These are phyloP conservation scores for Kodamaea kaohsiungensis DNA, from an alignment of 805 yeast genomes.

Conservation along the genomic window DNA sequence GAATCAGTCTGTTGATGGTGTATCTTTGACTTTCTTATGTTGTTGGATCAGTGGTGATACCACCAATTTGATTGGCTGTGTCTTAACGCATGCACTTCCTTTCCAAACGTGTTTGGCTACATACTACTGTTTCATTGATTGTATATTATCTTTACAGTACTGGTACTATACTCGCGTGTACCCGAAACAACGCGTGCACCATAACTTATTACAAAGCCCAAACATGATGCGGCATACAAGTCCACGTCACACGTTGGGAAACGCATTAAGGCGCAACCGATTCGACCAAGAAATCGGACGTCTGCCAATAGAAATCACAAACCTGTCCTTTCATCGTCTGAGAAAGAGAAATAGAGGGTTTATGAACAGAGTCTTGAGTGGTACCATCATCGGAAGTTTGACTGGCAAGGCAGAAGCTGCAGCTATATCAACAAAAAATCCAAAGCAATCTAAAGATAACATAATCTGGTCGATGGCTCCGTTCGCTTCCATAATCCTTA, in stretches of 20 bases:
- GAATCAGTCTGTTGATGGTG: constrained; percentile 38
- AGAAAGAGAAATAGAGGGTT: constrained; percentile 6
- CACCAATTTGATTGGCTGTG: constrained; percentile 65
- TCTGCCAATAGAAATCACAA: constrained; percentile 13
- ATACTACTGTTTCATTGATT: constrained; percentile 75
- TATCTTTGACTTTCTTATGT: constrained; percentile 30
- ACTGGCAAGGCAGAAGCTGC: constrained; percentile 9
- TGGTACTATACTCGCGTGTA: constrained; percentile 61
- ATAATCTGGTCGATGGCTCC: background rate
- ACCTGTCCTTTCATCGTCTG: constrained; percentile 1
- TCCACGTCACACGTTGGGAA: background rate
- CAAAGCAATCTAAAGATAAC: background rate
- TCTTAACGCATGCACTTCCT: constrained; percentile 74
- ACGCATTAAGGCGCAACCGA: constrained; percentile 20
- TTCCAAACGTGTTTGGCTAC: constrained; percentile 74
- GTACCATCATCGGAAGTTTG: constrained; percentile 15
- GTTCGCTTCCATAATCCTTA: background rate
- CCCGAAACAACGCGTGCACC: constrained; percentile 39
- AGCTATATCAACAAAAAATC: background rate
- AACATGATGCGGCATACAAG: constrained; percentile 28
- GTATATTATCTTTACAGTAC: constrained; percentile 67
- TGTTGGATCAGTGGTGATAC: constrained; percentile 43
- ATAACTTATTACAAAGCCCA: constrained; percentile 40
- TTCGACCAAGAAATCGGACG: constrained; percentile 16
- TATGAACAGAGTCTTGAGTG: constrained; percentile 16